These are phyloP conservation scores for Pyrenula aspistea DNA, from an alignment of 495 filamentous ascomycete species.

Conservation along the genomic window DNA sequence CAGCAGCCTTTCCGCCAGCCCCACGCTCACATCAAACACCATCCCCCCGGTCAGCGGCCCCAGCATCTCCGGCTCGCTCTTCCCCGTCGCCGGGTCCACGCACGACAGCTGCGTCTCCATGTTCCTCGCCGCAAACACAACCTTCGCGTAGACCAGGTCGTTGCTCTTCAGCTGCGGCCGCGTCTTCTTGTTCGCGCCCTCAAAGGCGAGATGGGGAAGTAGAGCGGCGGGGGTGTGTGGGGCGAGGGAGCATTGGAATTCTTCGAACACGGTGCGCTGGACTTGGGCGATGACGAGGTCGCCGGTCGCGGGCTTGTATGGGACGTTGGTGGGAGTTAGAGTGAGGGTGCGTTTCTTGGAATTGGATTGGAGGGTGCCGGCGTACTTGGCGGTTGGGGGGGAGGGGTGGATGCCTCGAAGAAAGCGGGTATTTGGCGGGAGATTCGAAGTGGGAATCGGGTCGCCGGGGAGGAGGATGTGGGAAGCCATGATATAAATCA, in stretches of 20 bases:
- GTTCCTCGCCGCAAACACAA: constrained; percentile 55
- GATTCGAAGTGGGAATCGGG: constrained; percentile 50
- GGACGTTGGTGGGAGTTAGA: constrained; percentile 22
- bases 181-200: constrained; percentile 83
- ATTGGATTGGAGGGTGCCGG: constrained; percentile 70
- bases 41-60: constrained; percentile 80
- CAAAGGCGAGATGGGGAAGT: constrained; percentile 81
- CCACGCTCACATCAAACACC: constrained; percentile 68
- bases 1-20: constrained; percentile 66
- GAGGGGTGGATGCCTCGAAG: constrained; percentile 52
- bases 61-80: constrained; percentile 75
- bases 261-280: constrained; percentile 59
- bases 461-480: constrained; percentile 70
- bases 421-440: constrained; percentile 27
- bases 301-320: constrained; percentile 67
- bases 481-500: constrained; percentile 37
- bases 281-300: constrained; percentile 83
- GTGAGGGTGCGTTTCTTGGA: constrained; percentile 50
- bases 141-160: constrained; percentile 74
- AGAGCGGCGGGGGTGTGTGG: constrained; percentile 62
- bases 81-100: constrained; percentile 73
- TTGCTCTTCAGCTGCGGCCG: constrained; percentile 63
- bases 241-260: constrained; percentile 59
- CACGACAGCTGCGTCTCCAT: constrained; percentile 87
- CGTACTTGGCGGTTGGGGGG: constrained; percentile 59